Evolutionary conservation across 1,139 yeast genomes (phyloP), one percentile per base, ranked within the genome.

Genomic region (Lizanozyma gosingica): DNA sequence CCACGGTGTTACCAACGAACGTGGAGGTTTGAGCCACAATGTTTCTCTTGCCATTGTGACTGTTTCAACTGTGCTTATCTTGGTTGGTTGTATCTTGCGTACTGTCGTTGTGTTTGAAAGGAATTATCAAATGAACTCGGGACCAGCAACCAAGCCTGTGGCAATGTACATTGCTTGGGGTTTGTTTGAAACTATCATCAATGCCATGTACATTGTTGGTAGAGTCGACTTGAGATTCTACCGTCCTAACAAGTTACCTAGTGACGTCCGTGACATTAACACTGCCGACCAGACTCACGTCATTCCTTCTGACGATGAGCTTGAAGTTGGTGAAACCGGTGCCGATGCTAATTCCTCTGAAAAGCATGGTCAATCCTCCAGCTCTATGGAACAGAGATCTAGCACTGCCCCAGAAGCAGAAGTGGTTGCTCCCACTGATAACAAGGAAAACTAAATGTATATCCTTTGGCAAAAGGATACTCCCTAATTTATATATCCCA

Each of bases 151-250:
- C 6, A 45, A 49, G 15, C 60, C 62, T 8, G 54, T 62, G 18
- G 60, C 55, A 18, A 64, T 65, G 57, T 67, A 63, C 47, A 53
- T 65, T 9, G 47, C 55, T 37, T 68, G 73, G 73, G 73, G 73
- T 15, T 53, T 56, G 8, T 59, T 65, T 34, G 74, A 69, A 51
- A 46, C 49, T 11, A 47, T 67, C 29, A 62, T 65, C 39, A 63
- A 67, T 47, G 18, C 59, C 3, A 48, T 67, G 33, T 68, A 67
- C 47, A 52, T 69, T 39, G 48, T 67, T 18, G 73, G 73, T 11
- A 62, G 75, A 53, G 71, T 65, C 33, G 75, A 69, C 49, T 61
- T 69, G 47, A 53, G 75, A 44, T 69, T 68, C 55, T 69, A 69
- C 56, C 62, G 71, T 47, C 74, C 75, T 36, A 73, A 68, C 52